Evolutionary conservation across 495 filamentous ascomycete genomes (phyloP), one percentile per base, ranked within the genome.

Genomic region (Staphylotrichum tortipilum): DNA sequence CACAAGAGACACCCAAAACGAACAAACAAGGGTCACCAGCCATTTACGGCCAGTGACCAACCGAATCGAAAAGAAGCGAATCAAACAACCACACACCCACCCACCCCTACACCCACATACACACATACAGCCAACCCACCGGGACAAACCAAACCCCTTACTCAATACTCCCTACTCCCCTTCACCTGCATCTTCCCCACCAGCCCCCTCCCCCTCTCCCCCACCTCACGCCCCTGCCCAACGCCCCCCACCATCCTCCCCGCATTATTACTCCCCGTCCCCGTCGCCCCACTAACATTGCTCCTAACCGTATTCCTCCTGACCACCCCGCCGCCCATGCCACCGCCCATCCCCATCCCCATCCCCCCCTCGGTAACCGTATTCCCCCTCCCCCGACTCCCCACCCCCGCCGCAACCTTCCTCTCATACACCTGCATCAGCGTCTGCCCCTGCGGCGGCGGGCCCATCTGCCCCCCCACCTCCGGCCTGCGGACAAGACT

Each of bases 291-390:
- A 33, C 28, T 30, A 19, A 17, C 38, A 24, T n/a, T 48, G 34
- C 51, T 53, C 30, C 21, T 36, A 8, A 53, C 51, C 2, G 51
- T 53, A 11, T 33, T 40, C 33, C 51, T 48, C 36, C 51, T 36
- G 11, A 2, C 31, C 44, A 36, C 15, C 8, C 23, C 38, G 0
- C 21, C 44, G 4, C 8, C 7, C 23, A 10, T 2, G 4, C 44
- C 41, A 30, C 41, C 40, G 19, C 15, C 39, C 40, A 43, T 15
- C 26, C 4, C 40, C 40, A 4, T 15, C 40, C 0, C 1, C 42
- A n/a, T n/a, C n/a, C n/a, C n/a, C n/a, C 42, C 29, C 4, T 34
- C 42, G 18, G 8, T 39, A 21, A 48, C 18, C 3, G 44, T 44
- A 18, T 15, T 21, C 35, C 46, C 36, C 24, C 41, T 39, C 5